Percentiles rank a stretch among this genome's conserved stretches.
Conservation (phyloP, 2,329 filamentous ascomycete species). For the Aspergillus ibericus region DNA sequence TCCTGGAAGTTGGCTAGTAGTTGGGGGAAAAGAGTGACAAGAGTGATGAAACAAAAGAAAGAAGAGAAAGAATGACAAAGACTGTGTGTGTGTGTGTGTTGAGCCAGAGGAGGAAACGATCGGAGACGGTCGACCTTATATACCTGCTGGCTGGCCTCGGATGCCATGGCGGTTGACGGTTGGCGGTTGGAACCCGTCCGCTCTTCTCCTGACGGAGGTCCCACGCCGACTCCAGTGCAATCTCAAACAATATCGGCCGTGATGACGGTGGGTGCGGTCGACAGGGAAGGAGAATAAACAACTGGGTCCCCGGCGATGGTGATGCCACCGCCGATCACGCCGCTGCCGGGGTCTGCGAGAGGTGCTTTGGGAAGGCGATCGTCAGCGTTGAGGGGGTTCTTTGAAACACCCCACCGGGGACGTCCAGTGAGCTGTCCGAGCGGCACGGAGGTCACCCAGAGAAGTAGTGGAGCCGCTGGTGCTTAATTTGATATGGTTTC, state of each 20-base stretch:
- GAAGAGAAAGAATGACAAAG: slow-evolving; percentile 6
- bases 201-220: background rate
- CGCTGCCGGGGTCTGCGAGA: background rate
- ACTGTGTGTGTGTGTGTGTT: slow-evolving; percentile 1
- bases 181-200: background rate
- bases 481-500: slow-evolving; percentile 5
- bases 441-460: slow-evolving; percentile 6
- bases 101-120: slow-evolving; percentile 4
- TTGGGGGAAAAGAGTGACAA: slow-evolving; percentile 3
- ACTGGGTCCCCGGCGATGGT: slow-evolving; percentile 2
- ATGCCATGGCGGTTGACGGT: background rate
- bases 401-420: background rate
- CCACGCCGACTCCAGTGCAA: background rate
- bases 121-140: slow-evolving; percentile 1
- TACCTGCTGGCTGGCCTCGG: background rate
- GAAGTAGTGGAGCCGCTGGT: slow-evolving; percentile 1
- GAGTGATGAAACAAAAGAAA: background rate
- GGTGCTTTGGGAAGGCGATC: slow-evolving; percentile 2
- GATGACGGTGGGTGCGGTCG: background rate
- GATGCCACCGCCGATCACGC: slow-evolving; percentile 3
- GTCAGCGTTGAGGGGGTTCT: background rate
- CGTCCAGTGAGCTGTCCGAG: background rate
- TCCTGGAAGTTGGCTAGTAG: slow-evolving; percentile 11
- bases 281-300: slow-evolving; percentile 1
- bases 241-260: background rate